phyloP scores from a whole-genome alignment of 2,329 filamentous ascomycete genomes.

The Aspergillus pseudotamarii region DNA sequence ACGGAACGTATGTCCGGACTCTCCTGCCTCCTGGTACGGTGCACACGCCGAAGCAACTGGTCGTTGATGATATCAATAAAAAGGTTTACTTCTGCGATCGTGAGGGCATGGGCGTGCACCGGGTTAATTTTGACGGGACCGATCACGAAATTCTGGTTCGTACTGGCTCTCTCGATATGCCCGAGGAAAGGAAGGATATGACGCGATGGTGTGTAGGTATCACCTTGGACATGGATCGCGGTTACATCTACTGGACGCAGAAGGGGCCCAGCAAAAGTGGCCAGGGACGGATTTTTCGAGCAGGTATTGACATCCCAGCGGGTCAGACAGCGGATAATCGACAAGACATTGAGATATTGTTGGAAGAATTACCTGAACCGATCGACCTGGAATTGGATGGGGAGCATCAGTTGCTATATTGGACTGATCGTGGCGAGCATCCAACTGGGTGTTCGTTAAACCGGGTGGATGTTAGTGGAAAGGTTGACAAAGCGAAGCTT shows the following conservation, averaged over 20 bases:
- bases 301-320: slow-evolving; percentile 45
- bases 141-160: slow-evolving; percentile 36
- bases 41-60: slow-evolving; percentile 54
- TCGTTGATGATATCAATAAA: slow-evolving; percentile 28
- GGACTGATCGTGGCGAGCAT: slow-evolving; percentile 63
- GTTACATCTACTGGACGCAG: slow-evolving; percentile 63
- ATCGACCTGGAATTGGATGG: slow-evolving; percentile 61
- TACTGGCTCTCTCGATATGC: slow-evolving; percentile 30
- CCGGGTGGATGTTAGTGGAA: slow-evolving; percentile 11
- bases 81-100: slow-evolving; percentile 49
- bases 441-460: slow-evolving; percentile 61
- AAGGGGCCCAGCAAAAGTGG: slow-evolving; percentile 58
- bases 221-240: slow-evolving; percentile 46
- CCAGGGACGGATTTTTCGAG: slow-evolving; percentile 58
- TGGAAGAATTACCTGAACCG: slow-evolving; percentile 54
- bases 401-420: slow-evolving; percentile 52
- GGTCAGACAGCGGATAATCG: slow-evolving; percentile 38
- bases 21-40: slow-evolving; percentile 49
- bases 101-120: slow-evolving; percentile 43
- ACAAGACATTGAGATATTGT: slow-evolving; percentile 49
- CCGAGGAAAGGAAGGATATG: slow-evolving; percentile 29
- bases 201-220: slow-evolving; percentile 60
- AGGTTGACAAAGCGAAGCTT: slow-evolving; percentile 27
- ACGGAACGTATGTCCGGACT: slow-evolving; percentile 50
- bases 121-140: slow-evolving; percentile 40